A percentile compares a stretch with the other conserved stretches of the same genome.
phyloP scores from a whole-genome alignment of 768 basidiomycete genomes.

The Leccinellum rugosiceps region DNA sequence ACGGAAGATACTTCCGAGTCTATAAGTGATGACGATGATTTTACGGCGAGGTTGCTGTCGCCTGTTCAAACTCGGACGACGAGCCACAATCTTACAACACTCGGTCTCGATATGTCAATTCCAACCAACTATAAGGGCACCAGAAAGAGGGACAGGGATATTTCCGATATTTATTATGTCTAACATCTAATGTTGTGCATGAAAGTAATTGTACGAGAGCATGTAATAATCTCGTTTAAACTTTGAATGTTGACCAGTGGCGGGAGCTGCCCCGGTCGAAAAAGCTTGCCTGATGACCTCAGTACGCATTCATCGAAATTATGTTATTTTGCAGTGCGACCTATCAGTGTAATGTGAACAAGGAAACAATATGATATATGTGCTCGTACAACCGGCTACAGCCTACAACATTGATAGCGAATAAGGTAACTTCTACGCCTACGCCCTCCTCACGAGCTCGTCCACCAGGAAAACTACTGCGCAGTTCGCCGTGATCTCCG shows the following conservation, averaged over 20 bases:
- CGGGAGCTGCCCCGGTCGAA: neutral
- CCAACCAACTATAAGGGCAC: neutral
- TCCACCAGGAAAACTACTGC: neutral
- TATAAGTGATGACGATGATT: neutral
- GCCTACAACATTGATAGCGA: slow-evolving; percentile 7
- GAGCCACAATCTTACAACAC: neutral
- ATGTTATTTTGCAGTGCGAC: no score
- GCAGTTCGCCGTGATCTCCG: slow-evolving; percentile 21
- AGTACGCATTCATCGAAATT: neutral
- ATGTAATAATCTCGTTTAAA: neutral
- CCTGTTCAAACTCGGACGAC: neutral
- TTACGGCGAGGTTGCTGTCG: neutral
- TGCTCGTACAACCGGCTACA: slow-evolving; percentile 10
- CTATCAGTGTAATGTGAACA: neutral
- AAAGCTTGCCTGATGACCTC: neutral
- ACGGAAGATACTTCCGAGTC: neutral
- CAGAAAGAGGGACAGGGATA: neutral
- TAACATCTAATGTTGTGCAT: neutral
- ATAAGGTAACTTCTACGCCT: neutral
- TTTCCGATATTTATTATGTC: neutral
- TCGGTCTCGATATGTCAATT: neutral
- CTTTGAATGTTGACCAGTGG: neutral
- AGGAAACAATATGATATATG: neutral
- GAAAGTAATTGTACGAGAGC: neutral
- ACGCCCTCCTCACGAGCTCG: neutral